Evolutionary conservation across 768 basidiomycete genomes (phyloP).

Genomic region (Cyclocybe cylindracea): DNA sequence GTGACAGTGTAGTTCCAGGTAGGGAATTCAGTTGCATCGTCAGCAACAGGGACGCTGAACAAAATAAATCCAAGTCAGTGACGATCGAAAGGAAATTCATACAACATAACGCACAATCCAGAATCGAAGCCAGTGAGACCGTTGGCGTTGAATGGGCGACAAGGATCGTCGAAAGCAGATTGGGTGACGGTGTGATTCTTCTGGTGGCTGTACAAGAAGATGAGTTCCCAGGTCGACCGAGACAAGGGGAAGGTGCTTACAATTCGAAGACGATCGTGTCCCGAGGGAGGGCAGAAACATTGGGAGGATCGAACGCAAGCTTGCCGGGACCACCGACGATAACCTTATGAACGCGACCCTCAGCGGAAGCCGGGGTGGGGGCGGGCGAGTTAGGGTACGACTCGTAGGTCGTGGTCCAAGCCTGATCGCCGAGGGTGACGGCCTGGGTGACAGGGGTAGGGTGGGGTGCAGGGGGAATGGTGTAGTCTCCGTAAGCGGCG

Average conservation of each 20-base stretch:
- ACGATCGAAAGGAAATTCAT: neutral
- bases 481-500: constrained; percentile 51
- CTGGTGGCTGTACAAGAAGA: constrained; percentile 40
- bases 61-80: neutral
- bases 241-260: constrained; percentile 30
- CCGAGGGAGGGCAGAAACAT: constrained; percentile 48
- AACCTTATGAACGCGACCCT: constrained; percentile 51
- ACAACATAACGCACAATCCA: constrained; percentile 46
- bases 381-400: constrained; percentile 57
- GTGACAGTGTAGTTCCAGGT: constrained; percentile 59
- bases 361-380: constrained; percentile 49
- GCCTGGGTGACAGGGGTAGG: constrained; percentile 44
- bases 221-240: neutral
- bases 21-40: constrained; percentile 46
- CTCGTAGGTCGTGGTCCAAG: constrained; percentile 60
- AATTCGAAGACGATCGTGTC: constrained; percentile 65
- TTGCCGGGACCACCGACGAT: constrained; percentile 51
- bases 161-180: constrained; percentile 61
- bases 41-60: constrained; percentile 41
- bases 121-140: constrained; percentile 53
- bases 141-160: constrained; percentile 42
- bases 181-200: constrained; percentile 74
- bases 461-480: constrained; percentile 51
- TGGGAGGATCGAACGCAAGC: constrained; percentile 52
- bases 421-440: constrained; percentile 41